phyloP scores from a whole-genome alignment of 306 rosid genomes.

The Myrica gale region DNA sequence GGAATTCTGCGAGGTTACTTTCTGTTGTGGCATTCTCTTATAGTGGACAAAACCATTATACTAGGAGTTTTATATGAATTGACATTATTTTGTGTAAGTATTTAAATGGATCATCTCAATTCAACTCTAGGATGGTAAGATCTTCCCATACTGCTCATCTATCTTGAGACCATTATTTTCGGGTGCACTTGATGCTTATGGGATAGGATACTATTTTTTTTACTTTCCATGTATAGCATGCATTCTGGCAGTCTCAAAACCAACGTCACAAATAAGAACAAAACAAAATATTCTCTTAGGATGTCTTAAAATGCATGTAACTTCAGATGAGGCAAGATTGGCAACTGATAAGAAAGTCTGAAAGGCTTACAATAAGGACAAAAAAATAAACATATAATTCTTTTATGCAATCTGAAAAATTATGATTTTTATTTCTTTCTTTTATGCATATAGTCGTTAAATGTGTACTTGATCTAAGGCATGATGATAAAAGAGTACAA shows the following conservation, averaged over 20 bases:
- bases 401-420: too few species aligned
- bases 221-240: background rate
- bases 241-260: background rate
- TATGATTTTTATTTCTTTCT: too few species aligned
- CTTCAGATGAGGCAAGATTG: background rate
- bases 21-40: background rate
- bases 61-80: too few species aligned
- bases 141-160: constrained; percentile 26
- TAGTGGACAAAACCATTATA: background rate
- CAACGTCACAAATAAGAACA: background rate
- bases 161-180: constrained; percentile 3
- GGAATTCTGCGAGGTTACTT: background rate
- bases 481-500: background rate
- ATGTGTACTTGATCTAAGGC: background rate
- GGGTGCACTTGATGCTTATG: constrained; percentile 3
- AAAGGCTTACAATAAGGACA: background rate
- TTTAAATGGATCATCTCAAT: constrained; percentile 46
- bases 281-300: background rate
- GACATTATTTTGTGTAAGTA: background rate
- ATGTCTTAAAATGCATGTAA: background rate
- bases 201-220: background rate
- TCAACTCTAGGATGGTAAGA: constrained; percentile 80
- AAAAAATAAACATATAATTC: too few species aligned
- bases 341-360: background rate
- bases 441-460: background rate